A percentile compares a stretch with the other conserved stretches of the same genome.
Conservation (phyloP, 23 red algal species). For the Gracilaria gracilis region DNA sequence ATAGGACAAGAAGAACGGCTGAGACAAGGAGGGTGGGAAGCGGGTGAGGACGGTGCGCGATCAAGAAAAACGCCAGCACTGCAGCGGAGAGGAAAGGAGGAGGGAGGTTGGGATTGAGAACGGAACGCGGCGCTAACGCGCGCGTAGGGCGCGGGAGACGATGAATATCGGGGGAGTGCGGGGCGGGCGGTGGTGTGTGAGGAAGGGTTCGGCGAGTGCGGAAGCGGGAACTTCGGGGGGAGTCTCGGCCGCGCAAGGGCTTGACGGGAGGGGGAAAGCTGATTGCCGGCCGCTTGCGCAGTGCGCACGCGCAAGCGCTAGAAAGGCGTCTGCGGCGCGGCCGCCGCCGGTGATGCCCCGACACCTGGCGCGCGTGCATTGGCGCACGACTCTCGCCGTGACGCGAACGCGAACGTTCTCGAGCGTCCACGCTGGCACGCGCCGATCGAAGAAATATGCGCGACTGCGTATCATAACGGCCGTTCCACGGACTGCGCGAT, state of each 20-base stretch:
- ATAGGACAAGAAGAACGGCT: constrained; percentile 23
- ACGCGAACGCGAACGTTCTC: constrained; percentile 15
- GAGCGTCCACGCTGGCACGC: neutral
- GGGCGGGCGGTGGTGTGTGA: neutral
- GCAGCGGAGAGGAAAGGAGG: neutral
- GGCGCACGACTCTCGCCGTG: neutral
- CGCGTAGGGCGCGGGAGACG: neutral
- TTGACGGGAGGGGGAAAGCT: constrained; percentile 4
- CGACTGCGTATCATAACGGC: neutral
- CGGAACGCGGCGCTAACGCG: neutral
- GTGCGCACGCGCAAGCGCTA: neutral
- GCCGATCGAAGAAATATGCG: neutral
- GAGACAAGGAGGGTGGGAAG: constrained; percentile 12
- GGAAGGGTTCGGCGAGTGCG: neutral
- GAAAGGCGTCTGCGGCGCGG: neutral
- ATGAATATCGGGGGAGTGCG: neutral
- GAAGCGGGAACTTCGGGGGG: neutral
- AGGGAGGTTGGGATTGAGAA: neutral
- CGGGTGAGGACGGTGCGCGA: constrained; percentile 17
- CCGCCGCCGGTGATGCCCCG: neutral
- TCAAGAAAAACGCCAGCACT: constrained; percentile 25
- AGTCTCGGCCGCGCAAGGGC: neutral
- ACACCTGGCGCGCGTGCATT: neutral
- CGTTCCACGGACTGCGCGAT: neutral
- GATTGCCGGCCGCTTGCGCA: neutral